These are phyloP conservation scores for Potentilla sterilis DNA, from an alignment of 306 rosid species.

Conservation along the genomic window DNA sequence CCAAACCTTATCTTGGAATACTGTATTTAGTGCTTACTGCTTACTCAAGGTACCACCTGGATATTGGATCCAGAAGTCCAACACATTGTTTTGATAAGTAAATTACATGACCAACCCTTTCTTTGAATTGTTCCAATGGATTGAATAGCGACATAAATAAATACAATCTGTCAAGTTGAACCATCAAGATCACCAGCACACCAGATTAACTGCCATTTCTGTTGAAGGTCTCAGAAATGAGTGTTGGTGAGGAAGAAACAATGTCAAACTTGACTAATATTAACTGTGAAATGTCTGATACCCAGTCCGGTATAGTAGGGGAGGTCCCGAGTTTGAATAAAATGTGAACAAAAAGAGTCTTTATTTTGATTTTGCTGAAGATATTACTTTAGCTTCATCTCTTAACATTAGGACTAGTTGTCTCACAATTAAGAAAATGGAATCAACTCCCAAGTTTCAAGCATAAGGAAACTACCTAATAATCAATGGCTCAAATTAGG, in stretches of 20 bases:
- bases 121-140: slow-evolving; percentile 3
- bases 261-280: neutral
- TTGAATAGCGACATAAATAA: neutral
- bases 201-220: neutral
- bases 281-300: neutral
- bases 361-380: too few species aligned
- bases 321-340: too few species aligned
- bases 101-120: neutral
- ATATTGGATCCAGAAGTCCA: neutral
- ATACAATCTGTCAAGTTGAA: neutral
- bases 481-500: slow-evolving; percentile 5
- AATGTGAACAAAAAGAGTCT: too few species aligned
- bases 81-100: neutral
- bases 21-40: too few species aligned
- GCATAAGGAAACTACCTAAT: neutral
- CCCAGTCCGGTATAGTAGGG: neutral
- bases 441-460: neutral
- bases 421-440: neutral
- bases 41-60: neutral
- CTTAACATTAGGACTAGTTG: too few species aligned
- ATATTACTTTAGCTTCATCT: too few species aligned
- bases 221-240: too few species aligned
- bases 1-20: neutral
- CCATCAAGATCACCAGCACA: neutral
- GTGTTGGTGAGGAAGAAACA: neutral